Evolutionary conservation across 2,329 filamentous ascomycete species (phyloP).

Genomic region (Calonectria pteridis): DNA sequence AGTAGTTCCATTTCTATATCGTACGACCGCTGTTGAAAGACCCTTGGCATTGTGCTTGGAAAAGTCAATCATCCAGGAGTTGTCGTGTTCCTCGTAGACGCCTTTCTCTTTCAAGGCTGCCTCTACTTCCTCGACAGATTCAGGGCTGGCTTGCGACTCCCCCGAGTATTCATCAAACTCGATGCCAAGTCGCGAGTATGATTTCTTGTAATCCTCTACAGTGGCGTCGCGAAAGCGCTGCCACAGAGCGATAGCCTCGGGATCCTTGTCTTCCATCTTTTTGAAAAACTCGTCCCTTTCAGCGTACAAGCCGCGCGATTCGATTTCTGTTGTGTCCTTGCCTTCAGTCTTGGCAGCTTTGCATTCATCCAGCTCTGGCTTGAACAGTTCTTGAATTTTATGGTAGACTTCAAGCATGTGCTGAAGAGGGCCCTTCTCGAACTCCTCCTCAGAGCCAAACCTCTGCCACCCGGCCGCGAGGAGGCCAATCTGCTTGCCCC

Average conservation of each 20-base stretch:
- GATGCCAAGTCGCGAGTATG: slow-evolving; percentile 68
- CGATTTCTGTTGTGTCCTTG: slow-evolving; percentile 53
- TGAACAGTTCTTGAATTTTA: slow-evolving; percentile 72
- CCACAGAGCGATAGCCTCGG: slow-evolving; percentile 66
- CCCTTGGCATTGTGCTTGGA: slow-evolving; percentile 79
- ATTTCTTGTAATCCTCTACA: slow-evolving; percentile 65
- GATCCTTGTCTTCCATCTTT: slow-evolving; percentile 69
- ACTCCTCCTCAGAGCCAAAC: slow-evolving; percentile 74
- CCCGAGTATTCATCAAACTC: slow-evolving; percentile 73
- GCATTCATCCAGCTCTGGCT: slow-evolving; percentile 70
- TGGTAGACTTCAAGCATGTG: slow-evolving; percentile 78
- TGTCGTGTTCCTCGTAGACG: slow-evolving; percentile 74
- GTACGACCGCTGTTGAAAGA: slow-evolving; percentile 74
- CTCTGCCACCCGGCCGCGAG: slow-evolving; percentile 74
- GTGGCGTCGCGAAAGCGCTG: slow-evolving; percentile 65
- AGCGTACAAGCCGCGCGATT: slow-evolving; percentile 55
- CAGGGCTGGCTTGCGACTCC: slow-evolving; percentile 67
- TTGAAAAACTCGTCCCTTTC: slow-evolving; percentile 70
- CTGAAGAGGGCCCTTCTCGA: slow-evolving; percentile 74
- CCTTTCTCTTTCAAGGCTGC: slow-evolving; percentile 69
- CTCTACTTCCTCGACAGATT: slow-evolving; percentile 71
- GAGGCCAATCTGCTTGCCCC: slow-evolving; percentile 77
- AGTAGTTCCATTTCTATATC: slow-evolving; percentile 63
- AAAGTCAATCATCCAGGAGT: slow-evolving; percentile 77
- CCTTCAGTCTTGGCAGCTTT: slow-evolving; percentile 59